phyloP scores from a whole-genome alignment of 2,329 filamentous ascomycete genomes.

The Diaporthe citri region DNA sequence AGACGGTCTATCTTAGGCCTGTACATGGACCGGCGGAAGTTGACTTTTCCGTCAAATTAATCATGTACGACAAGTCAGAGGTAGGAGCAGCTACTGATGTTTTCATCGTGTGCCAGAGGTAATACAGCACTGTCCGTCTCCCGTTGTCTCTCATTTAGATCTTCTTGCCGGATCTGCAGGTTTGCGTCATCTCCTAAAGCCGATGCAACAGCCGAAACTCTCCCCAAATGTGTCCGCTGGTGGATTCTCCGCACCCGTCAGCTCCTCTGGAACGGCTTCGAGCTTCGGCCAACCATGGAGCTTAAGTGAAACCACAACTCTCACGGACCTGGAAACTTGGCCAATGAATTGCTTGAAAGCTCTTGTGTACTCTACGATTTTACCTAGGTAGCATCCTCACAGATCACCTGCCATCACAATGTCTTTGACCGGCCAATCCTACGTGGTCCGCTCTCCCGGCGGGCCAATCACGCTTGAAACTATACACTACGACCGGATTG shows the following conservation, averaged over 20 bases:
- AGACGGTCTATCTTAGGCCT: not conserved
- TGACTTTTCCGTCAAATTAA: not conserved
- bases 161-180: not conserved
- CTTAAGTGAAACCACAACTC: not conserved
- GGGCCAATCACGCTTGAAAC: conserved; percentile 21
- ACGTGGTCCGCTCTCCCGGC: conserved; percentile 26
- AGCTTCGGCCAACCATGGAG: not conserved
- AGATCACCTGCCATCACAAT: not conserved
- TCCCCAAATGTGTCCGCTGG: not conserved
- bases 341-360: not conserved
- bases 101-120: not conserved
- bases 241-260: conserved; percentile 11
- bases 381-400: not conserved
- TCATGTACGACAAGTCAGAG: too few species aligned
- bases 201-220: not conserved
- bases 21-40: not conserved
- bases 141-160: not conserved
- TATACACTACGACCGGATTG: conserved; percentile 26
- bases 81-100: not conserved
- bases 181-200: not conserved
- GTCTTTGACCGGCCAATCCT: conserved; percentile 30
- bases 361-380: not conserved
- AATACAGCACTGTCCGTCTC: not conserved
- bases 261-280: not conserved
- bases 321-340: not conserved